Evolutionary conservation across 129 eudicot genomes (phyloP), one percentile per base, ranked within the genome.

Genomic region (Scalesia atractyloides): DNA sequence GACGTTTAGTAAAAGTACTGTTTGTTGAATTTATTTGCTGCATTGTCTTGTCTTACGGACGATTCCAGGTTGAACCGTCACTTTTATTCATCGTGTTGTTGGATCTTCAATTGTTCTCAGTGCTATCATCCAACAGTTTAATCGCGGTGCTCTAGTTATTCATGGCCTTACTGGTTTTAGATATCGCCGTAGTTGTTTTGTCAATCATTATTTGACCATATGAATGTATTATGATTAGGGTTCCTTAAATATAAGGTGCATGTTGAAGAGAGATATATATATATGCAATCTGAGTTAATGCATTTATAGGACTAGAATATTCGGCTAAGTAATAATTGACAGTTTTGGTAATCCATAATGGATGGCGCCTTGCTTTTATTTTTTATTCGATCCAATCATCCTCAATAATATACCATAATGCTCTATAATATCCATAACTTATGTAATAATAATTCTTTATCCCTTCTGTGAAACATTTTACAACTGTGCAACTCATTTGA

Each of bases 261-360:
- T 5, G 24, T 20, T 52, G 9, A 64, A 51, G 56, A 50, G 36
- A 30, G 24, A 61, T 7, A 20, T 20, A 49, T 59, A 46, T 36
- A 49, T 65, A 20, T 66, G 16, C 43, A 2, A 33, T 68, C 11
- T 16, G 24, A 63, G 12, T 16, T 30, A 41, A 19, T 60, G 64
- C 22, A 50, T 70, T 44, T 69, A 61, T 50, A 43, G 33, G 34
- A 17, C 46, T 10, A 26, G 50, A 60, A 48, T 47, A 59, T 76
- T 68, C 33, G 30, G 52, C 47, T 62, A 77, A 53, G 17, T 69
- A 62, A 69, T 66, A 77, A 16, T 11, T 37, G 70, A 48, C 75
- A 68, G 5, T 50, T 77, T 7, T 51, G 57, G 76, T 69, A 48
- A 36, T 69, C 14, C n/a, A 3, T 68, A 49, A 44, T 41, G 64